These are phyloP conservation scores for Besnoitia besnoiti DNA, from an alignment of 169 alveolate species.

Conservation along the genomic window DNA sequence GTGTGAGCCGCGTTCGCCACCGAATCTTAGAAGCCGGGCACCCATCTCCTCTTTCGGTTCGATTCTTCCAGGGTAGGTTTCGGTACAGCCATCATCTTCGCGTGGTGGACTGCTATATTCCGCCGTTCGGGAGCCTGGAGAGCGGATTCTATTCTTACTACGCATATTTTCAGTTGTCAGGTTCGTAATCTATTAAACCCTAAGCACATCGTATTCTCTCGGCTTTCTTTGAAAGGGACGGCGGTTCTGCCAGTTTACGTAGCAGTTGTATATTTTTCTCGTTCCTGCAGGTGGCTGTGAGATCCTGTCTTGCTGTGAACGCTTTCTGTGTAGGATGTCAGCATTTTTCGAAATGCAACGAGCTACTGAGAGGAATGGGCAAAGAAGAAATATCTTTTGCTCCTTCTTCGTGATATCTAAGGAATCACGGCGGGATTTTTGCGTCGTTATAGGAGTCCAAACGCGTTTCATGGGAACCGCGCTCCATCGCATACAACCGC, in stretches of 20 bases:
- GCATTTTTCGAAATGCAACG: conserved; percentile 76
- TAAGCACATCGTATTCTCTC: too few species aligned
- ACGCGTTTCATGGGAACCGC: too few species aligned
- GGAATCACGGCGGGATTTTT: not conserved
- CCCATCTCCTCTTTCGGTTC: conserved; percentile 97
- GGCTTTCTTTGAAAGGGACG: too few species aligned
- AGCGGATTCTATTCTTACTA: too few species aligned
- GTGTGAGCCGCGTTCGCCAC: conserved; percentile 90
- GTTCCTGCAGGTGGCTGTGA: too few species aligned
- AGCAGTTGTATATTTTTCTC: too few species aligned
- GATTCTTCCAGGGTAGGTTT: conserved; percentile 53
- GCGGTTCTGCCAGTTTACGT: too few species aligned
- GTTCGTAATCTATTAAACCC: too few species aligned
- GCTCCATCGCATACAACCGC: not conserved
- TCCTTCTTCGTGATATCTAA: not conserved
- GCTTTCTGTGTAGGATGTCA: conserved; percentile 78
- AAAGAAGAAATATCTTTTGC: conserved; percentile 47
- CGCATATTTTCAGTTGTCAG: too few species aligned
- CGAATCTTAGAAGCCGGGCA: conserved; percentile 94
- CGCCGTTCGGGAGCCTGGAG: not conserved
- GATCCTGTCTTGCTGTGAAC: conserved; percentile 25
- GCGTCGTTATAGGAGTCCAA: not conserved
- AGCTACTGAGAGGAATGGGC: conserved; percentile 56
- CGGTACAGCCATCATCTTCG: not conserved
- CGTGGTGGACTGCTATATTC: not conserved